A percentile compares a stretch with the other conserved stretches of the same genome.
These are phyloP conservation scores for Pluteus cervinus DNA, from an alignment of 768 basidiomycete genomes.

Conservation along the genomic window DNA sequence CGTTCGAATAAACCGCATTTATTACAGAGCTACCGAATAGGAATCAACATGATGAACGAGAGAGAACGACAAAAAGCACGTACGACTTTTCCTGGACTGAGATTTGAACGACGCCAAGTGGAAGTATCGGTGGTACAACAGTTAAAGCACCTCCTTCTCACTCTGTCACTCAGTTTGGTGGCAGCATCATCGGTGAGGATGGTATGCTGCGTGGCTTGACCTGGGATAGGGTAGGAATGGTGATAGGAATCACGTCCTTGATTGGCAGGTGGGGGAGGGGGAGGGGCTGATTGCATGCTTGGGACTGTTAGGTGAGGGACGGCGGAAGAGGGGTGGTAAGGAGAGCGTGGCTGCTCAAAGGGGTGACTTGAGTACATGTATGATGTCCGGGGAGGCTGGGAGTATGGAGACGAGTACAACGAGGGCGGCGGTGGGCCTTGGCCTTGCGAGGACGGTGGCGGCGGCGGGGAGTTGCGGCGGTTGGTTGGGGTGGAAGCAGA, in stretches of 20 bases:
- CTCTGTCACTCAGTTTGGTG: constrained; percentile 73
- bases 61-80: constrained; percentile 14
- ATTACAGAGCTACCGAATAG: constrained; percentile 40
- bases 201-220: constrained; percentile 25
- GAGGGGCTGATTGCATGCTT: constrained; percentile 11
- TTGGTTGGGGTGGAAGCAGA: constrained; percentile 7
- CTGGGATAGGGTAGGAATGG: constrained; percentile 26
- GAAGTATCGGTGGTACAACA: constrained; percentile 82
- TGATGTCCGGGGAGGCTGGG: constrained; percentile 8
- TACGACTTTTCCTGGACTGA: constrained; percentile 76
- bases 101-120: constrained; percentile 73
- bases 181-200: constrained; percentile 73
- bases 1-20: constrained; percentile 81
- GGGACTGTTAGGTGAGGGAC: constrained; percentile 14
- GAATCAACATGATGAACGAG: constrained; percentile 19
- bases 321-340: constrained; percentile 5
- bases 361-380: constrained; percentile 7
- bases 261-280: constrained; percentile 10
- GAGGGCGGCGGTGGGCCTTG: too few species aligned
- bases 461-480: constrained; percentile 8
- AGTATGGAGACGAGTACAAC: too few species aligned
- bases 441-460: too few species aligned
- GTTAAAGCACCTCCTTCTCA: constrained; percentile 76
- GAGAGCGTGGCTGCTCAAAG: constrained; percentile 5
- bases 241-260: constrained; percentile 16